phyloP scores from a whole-genome alignment of 2,329 filamentous ascomycete species.

The Fusarium sp. region DNA sequence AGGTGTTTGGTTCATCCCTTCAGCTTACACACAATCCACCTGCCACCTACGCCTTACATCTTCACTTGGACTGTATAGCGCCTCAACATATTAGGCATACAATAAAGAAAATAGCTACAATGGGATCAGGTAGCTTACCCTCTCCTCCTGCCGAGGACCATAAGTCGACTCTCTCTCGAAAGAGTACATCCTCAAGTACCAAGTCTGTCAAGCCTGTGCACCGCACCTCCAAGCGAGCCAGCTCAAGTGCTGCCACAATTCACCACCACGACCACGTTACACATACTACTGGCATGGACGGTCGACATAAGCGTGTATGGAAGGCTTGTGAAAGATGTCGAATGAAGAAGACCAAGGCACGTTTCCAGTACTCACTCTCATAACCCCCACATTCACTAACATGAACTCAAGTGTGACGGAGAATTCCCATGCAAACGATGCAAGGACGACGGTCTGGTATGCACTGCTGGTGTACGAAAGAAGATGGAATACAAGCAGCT shows the following conservation, averaged over 20 bases:
- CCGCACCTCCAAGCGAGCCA: slow-evolving; percentile 67
- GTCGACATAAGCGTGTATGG: slow-evolving; percentile 75
- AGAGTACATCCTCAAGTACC: slow-evolving; percentile 58
- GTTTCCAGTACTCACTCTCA: slow-evolving; percentile 22
- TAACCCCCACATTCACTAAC: slow-evolving; percentile 26
- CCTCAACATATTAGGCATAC: slow-evolving; percentile 23
- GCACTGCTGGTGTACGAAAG: slow-evolving; percentile 74
- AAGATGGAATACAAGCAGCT: slow-evolving; percentile 80
- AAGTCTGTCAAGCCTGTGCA: slow-evolving; percentile 67
- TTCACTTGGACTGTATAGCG: slow-evolving; percentile 28
- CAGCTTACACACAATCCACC: slow-evolving; percentile 39
- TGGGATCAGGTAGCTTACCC: slow-evolving; percentile 65
- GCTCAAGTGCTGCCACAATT: slow-evolving; percentile 54
- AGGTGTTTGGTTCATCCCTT: slow-evolving; percentile 32
- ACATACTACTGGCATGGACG: slow-evolving; percentile 61
- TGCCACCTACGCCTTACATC: background rate
- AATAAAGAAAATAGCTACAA: slow-evolving; percentile 52
- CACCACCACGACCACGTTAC: slow-evolving; percentile 58
- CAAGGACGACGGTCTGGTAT: slow-evolving; percentile 76
- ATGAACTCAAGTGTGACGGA: slow-evolving; percentile 68
- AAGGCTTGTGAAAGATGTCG: slow-evolving; percentile 77
- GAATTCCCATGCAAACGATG: slow-evolving; percentile 78
- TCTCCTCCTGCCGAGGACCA: slow-evolving; percentile 68
- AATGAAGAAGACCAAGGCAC: slow-evolving; percentile 80
- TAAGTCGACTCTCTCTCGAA: slow-evolving; percentile 57